Evolutionary conservation across 768 basidiomycete genomes (phyloP), one percentile per base, ranked within the genome.

Genomic region (Clathrus columnatus): DNA sequence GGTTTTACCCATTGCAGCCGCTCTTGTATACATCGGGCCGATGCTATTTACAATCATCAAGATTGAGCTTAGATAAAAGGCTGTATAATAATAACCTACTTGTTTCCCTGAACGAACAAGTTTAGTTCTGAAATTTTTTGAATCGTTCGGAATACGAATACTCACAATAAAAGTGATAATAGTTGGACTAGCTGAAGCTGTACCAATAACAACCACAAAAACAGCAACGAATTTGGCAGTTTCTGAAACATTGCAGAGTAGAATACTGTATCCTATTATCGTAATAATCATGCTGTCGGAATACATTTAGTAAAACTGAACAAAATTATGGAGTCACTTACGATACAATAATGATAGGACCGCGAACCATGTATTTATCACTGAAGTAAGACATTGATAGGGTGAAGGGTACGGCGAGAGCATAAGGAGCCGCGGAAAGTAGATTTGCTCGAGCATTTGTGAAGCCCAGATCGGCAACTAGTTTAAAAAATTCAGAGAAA

Each of bases 331-430:
- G n/a, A 2, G 8, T 10, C 6, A 32, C 43, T 30, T 57, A 57
- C 55, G 27, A 44, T 45, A 60, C 60, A 49, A 65, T 64, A 55
- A 73, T 63, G 64, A 72, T 70, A 44, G 65, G 59, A 0, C 67
- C 72, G 28, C 75, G 64, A 20, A 59, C 61, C 18, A 62, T 56
- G 30, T 61, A 59, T 17, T 61, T 56, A 61, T 76, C 75, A 16
- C 63, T 65, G n/a, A 64, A 50, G 42, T 62, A 65, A 36, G 68
- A 71, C 1, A 68, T 68, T 17, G 55, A 50, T 56, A 75, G 59
- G 7, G 74, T 74, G 44, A 69, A 64, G 61, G 69, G 57, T 64
- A 72, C 73, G 16, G 67, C 70, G 36, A 72, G 63, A 20, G 69
- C 70, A 61, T 73, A 75, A 10, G 74, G 62, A 1, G 61, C 61